A percentile compares a stretch with the other conserved stretches of the same genome.
These are phyloP conservation scores for Exophiala mesophila DNA, from an alignment of 2,329 filamentous ascomycete genomes.

Conservation along the genomic window DNA sequence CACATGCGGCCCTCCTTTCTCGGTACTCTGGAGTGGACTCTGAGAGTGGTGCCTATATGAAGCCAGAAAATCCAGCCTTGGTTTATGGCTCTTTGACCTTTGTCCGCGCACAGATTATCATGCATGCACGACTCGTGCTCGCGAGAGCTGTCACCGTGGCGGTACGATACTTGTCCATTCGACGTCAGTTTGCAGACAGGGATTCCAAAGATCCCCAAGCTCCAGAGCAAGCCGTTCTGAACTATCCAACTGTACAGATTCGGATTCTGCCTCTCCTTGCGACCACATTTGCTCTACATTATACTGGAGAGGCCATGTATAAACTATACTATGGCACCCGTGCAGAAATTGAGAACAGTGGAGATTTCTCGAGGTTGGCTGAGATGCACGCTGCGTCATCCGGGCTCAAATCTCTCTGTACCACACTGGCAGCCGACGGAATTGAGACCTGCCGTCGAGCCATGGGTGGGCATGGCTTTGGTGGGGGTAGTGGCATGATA, in stretches of 20 bases:
- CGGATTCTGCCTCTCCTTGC: constrained; percentile 50
- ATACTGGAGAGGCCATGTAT: constrained; percentile 44
- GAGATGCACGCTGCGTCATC: constrained; percentile 52
- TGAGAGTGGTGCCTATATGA: constrained; percentile 42
- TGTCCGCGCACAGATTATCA: constrained; percentile 39
- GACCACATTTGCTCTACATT: constrained; percentile 49
- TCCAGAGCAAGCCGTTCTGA: constrained; percentile 45
- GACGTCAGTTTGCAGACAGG: constrained; percentile 48
- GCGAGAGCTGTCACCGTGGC: constrained; percentile 51
- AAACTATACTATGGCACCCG: constrained; percentile 44
- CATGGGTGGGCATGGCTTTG: constrained; percentile 52
- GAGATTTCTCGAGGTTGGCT: constrained; percentile 46
- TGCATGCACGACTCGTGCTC: constrained; percentile 48
- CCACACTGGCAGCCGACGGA: constrained; percentile 49
- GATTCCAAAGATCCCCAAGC: constrained; percentile 36
- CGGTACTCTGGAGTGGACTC: constrained; percentile 47
- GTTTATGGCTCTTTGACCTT: constrained; percentile 49
- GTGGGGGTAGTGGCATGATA: constrained; percentile 49
- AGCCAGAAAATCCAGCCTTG: constrained; percentile 45
- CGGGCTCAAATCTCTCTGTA: constrained; percentile 51
- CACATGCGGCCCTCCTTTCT: constrained; percentile 47
- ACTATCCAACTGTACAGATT: constrained; percentile 53
- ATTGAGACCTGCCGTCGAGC: constrained; percentile 52
- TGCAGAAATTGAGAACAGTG: constrained; percentile 43
- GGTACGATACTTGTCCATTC: constrained; percentile 46